Evolutionary conservation across 192 early-diverging fungal genomes (phyloP), one percentile per base, ranked within the genome.

Genomic region (Coemansia sp.): DNA sequence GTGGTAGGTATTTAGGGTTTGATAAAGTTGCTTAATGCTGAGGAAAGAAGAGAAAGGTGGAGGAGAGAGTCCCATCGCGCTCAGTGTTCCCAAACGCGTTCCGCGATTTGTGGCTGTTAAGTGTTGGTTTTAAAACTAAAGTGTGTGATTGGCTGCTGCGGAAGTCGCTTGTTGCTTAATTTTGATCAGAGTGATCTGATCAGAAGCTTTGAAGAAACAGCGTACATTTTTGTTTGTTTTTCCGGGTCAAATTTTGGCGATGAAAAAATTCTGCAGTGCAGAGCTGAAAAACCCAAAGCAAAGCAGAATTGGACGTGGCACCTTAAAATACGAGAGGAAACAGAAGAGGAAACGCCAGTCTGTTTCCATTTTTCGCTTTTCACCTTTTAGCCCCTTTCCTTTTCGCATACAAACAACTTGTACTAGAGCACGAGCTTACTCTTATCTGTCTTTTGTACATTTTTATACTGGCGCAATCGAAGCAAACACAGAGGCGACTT

Each of bases 381-480:
- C 20, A 8, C 45, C n/a, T 23, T n/a, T n/a, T n/a, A n/a, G n/a
- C n/a, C n/a, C n/a, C n/a, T 11, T 30, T 29, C 29, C 28, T 19
- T 33, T 20, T 30, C n/a, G 30, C 5, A 8, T 31, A 3, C 52
- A 29, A 31, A 31, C 20, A 31, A 31, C 23, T 54, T 31, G 52
- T 31, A 54, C 52, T 14, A 54, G 52, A 54, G 11, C 20, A 28
- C 52, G 1, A 6, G 22, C 45, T 6, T 20, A 31, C 28, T 6
- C 17, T 33, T 25, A 31, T 54, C 52, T 54, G 52, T 54, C 23
- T 54, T 31, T 54, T 54, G 52, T 54, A 54, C 10, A 54, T 54
- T 54, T 30, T 33, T 23, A 48, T 48, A 48, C 25, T 48, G 45
- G 19, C 45, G 10, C 45, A 25, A 48, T 48, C 9, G 9, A 48